Base-by-base conservation (phyloP, 164 flowering plant genomes). In the Macadamia tetraphylla region DNA sequence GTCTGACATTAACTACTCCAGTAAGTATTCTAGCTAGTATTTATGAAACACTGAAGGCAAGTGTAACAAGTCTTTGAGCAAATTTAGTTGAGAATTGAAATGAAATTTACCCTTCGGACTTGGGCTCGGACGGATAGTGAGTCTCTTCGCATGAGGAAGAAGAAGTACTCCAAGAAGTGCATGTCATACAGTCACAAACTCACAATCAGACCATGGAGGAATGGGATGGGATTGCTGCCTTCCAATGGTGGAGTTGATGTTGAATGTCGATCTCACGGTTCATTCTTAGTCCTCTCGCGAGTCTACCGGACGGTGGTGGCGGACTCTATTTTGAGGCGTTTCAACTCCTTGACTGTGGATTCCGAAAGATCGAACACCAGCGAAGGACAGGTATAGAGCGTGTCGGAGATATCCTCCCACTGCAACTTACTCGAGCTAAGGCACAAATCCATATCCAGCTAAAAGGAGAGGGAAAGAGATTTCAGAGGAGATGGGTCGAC, bases 131-230 rank as follows among this genome's bases (percentile, higher is more conserved):
- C 95, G 59, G 61, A 90, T 32, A 94, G 89, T 0, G 1, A 4
- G 86, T 77, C 11, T 90, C 88, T 44, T 82, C 80, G 69, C 68
- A n/a, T n/a, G n/a, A n/a, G n/a, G n/a, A 65, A 40, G 87, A 80
- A 48, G 86, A 75, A 51, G 75, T 66, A 95, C n/a, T n/a, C n/a
- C 97, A 90, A 15, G 84, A 80, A 62, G 71, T 84, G 74, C 99
- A 94, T 53, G 79, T 67, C 29, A 69, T 67, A 67, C 99, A 94
- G 72, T n/a, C n/a, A n/a, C n/a, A n/a, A n/a, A n/a, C n/a, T 88
- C 87, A 63, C 99, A 94, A 64, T 94, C 99, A 6, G 97, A 92
- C 99, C 99, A 94, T 63, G 97, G 74, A 0, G 95, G 89, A 29
- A 81, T 68, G 0, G 82, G 88, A 59, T 78, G 81, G 3, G 72